Conservation (phyloP, 257 asterid genomes). For the Jasminum sambac region DNA sequence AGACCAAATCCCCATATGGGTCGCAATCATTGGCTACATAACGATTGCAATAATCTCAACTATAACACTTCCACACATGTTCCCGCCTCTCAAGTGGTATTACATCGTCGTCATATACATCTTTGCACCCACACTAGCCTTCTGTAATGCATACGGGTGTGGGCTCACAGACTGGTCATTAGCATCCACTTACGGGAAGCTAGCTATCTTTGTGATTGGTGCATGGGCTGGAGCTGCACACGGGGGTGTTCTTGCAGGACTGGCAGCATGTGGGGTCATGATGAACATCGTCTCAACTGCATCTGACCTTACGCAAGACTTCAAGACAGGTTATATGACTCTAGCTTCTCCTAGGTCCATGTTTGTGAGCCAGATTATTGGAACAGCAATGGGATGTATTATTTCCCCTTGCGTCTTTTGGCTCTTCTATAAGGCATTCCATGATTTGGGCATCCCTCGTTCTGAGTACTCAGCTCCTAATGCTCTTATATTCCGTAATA, state of each 20-base stretch:
- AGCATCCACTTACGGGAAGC: constrained; percentile 2
- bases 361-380: constrained; percentile 5
- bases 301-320: not conserved
- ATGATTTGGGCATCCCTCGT: not conserved
- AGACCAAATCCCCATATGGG: not conserved
- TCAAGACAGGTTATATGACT: constrained; percentile 6
- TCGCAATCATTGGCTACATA: not conserved
- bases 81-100: constrained; percentile 2
- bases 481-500: not conserved
- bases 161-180: not conserved
- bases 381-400: constrained; percentile 5
- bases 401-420: constrained; percentile 1
- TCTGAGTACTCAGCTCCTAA: not conserved
- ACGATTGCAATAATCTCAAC: not conserved
- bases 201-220: not conserved
- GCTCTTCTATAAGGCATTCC: constrained; percentile 1
- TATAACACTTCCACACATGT: not conserved
- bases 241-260: constrained; percentile 3
- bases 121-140: not conserved
- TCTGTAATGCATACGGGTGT: constrained; percentile 1
- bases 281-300: constrained; percentile 3
- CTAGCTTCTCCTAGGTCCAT: not conserved
- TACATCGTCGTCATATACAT: constrained; percentile 3
- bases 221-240: not conserved
- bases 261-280: constrained; percentile 2